These are phyloP conservation scores for Pseudisothecium myosuroides DNA, from an alignment of 225 moss, liverwort and hornwort genomes.

Conservation along the genomic window DNA sequence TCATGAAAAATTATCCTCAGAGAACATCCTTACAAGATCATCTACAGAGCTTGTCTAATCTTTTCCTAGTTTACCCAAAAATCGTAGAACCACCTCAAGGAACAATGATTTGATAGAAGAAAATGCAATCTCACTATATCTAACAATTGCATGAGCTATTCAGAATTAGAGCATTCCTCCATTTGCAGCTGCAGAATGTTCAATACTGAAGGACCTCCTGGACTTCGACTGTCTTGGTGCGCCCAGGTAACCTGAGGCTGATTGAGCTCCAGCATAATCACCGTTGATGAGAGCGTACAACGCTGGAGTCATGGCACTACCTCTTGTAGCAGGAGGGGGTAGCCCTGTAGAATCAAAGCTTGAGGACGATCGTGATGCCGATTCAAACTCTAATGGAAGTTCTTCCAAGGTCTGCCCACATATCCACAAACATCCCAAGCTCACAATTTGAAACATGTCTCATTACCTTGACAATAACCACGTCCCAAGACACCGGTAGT, in stretches of 20 bases:
- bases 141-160: neutral
- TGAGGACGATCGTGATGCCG: slow-evolving; percentile 51
- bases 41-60: neutral
- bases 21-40: neutral
- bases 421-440: slow-evolving; percentile 53
- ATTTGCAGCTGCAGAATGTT: slow-evolving; percentile 24
- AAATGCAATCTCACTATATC: neutral
- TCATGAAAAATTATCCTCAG: neutral
- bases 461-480: neutral
- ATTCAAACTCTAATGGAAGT: slow-evolving; percentile 81
- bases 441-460: slow-evolving; percentile 32
- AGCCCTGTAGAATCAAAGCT: slow-evolving; percentile 30
- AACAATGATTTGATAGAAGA: slow-evolving; percentile 15
- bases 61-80: neutral
- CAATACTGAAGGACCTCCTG: slow-evolving; percentile 24
- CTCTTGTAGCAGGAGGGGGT: slow-evolving; percentile 38
- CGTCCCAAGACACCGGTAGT: neutral
- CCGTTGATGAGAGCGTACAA: slow-evolving; percentile 34
- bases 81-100: neutral
- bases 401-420: slow-evolving; percentile 99
- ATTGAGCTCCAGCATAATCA: slow-evolving; percentile 34
- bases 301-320: slow-evolving; percentile 37
- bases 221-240: slow-evolving; percentile 25
- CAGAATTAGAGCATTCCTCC: slow-evolving; percentile 8
- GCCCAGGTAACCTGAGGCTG: slow-evolving; percentile 21